These are phyloP conservation scores for Haplographium delicatum DNA, from an alignment of 495 filamentous ascomycete species.

Conservation along the genomic window DNA sequence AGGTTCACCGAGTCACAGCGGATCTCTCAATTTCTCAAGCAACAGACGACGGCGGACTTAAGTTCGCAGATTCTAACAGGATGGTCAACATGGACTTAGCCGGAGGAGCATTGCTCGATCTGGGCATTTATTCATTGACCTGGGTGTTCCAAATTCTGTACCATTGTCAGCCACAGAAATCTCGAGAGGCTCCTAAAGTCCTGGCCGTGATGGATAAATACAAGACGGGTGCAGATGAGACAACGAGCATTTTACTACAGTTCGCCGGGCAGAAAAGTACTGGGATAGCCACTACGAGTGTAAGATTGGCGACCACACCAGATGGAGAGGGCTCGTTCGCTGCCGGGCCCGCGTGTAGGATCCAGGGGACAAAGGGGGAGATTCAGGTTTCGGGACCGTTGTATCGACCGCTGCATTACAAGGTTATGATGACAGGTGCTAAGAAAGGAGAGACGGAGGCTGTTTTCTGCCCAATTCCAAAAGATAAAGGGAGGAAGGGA, in stretches of 20 bases:
- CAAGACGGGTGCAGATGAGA: constrained; percentile 75
- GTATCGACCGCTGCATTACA: constrained; percentile 64
- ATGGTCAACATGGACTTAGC: constrained; percentile 87
- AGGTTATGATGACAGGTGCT: constrained; percentile 37
- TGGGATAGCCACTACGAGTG: constrained; percentile 72
- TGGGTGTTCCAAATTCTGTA: constrained; percentile 95
- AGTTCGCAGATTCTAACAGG: constrained; percentile 54
- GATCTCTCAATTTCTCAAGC: constrained; percentile 52
- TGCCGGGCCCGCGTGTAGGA: constrained; percentile 65
- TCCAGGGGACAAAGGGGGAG: constrained; percentile 82
- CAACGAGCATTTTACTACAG: constrained; percentile 70
- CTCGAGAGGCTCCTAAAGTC: constrained; percentile 38
- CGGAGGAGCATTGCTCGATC: constrained; percentile 76
- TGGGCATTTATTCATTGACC: constrained; percentile 85
- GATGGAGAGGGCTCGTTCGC: constrained; percentile 58
- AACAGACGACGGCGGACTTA: constrained; percentile 28
- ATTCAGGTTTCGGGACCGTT: constrained; percentile 74
- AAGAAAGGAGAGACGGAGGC: constrained; percentile 41
- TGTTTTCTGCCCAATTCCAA: constrained; percentile 59
- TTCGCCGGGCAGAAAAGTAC: constrained; percentile 63
- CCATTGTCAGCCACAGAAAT: constrained; percentile 31
- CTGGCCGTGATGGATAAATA: constrained; percentile 69
- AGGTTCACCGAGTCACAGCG: constrained; percentile 69
- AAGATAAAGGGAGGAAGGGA: constrained; percentile 35
- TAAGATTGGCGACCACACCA: constrained; percentile 49